phyloP scores from a whole-genome alignment of 192 early-diverging fungal genomes.

The Backusella parvicylindrica region DNA sequence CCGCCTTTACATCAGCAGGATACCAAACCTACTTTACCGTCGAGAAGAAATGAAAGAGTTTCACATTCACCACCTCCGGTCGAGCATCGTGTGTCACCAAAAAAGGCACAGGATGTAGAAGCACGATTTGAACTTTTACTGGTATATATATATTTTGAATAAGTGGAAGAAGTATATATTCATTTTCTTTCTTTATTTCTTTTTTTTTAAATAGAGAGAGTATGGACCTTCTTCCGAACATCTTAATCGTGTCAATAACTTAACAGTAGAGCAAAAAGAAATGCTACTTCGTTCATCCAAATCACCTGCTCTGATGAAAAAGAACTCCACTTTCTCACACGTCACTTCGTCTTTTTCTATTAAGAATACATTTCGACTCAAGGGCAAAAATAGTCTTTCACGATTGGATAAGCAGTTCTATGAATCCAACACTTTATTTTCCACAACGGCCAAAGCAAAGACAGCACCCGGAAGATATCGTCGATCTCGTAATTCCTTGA shows the following conservation, averaged over 20 bases:
- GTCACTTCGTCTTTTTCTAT: slow-evolving; percentile 14
- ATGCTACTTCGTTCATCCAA: slow-evolving; percentile 16
- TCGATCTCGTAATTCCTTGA: not conserved
- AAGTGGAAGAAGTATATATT: no score
- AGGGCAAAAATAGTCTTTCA: slow-evolving; percentile 2
- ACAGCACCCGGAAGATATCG: not conserved
- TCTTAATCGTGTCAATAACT: slow-evolving; percentile 7
- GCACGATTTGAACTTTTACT: slow-evolving; percentile 24
- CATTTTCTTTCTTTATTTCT: no score
- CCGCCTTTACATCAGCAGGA: not conserved
- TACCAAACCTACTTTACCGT: not conserved
- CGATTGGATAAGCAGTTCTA: not conserved
- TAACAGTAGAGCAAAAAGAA: slow-evolving; percentile 24
- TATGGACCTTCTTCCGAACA: slow-evolving; percentile 21
- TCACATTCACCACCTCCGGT: not conserved
- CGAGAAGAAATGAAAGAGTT: not conserved
- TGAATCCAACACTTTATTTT: not conserved
- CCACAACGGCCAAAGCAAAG: not conserved
- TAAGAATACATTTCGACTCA: slow-evolving; percentile 12
- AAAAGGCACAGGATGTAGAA: slow-evolving; percentile 22
- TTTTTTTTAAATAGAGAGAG: slow-evolving; percentile 13
- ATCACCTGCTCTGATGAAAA: slow-evolving; percentile 11
- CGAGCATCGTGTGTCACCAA: not conserved
- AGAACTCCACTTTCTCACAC: slow-evolving; percentile 20
- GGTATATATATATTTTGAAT: slow-evolving; percentile 13